Evolutionary conservation across 2,329 filamentous ascomycete species (phyloP).

Genomic region (Neofusicoccum cordaticola): DNA sequence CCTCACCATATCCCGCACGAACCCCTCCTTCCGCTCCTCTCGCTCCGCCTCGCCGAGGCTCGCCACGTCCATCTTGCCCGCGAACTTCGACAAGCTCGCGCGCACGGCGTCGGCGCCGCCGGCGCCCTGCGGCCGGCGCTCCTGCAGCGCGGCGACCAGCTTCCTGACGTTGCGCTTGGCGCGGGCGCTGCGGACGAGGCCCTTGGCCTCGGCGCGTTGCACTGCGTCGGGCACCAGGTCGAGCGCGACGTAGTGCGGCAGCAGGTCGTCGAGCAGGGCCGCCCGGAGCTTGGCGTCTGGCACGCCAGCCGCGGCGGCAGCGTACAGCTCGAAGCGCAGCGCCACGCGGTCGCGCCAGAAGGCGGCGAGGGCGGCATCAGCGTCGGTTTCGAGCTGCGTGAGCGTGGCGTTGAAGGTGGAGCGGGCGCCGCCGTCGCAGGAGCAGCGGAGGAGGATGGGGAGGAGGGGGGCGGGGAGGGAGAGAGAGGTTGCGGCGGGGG

Average conservation of each 20-base stretch:
- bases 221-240: constrained; percentile 35
- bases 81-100: constrained; percentile 31
- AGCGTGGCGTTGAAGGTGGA: constrained; percentile 18
- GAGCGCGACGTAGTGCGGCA: constrained; percentile 29
- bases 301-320: constrained; percentile 25
- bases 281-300: constrained; percentile 30
- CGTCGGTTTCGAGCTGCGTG: constrained; percentile 27
- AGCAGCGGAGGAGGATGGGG: constrained; percentile 12
- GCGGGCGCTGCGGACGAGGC: constrained; percentile 30
- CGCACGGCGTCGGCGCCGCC: constrained; percentile 11
- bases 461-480: neutral
- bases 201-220: constrained; percentile 30
- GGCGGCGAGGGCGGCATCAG: constrained; percentile 29
- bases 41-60: constrained; percentile 16
- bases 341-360: constrained; percentile 34
- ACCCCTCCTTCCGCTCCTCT: constrained; percentile 24
- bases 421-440: constrained; percentile 3
- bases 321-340: constrained; percentile 28
- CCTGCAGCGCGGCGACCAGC: constrained; percentile 26
- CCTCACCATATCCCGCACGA: constrained; percentile 30
- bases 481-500: neutral
- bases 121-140: neutral
- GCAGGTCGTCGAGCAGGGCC: constrained; percentile 32
- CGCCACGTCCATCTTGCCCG: constrained; percentile 31
- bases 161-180: constrained; percentile 31